phyloP scores from a whole-genome alignment of 768 basidiomycete species.

The Tylopilus sp. region DNA sequence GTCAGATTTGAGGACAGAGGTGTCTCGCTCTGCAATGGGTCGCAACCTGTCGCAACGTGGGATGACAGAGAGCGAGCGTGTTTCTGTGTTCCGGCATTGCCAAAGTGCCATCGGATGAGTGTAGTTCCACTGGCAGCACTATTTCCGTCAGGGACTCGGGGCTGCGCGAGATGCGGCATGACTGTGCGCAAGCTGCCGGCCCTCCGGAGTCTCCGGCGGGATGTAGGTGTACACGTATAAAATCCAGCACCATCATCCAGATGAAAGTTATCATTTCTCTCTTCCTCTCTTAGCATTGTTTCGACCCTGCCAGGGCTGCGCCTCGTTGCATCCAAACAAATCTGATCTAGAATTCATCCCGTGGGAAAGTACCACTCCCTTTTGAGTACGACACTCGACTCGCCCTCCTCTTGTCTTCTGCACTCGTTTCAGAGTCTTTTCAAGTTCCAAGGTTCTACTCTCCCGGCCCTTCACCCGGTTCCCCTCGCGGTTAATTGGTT shows the following conservation, averaged over 20 bases:
- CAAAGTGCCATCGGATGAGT: background rate
- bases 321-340: slow-evolving; percentile 19
- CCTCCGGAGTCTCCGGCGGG: background rate
- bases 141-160: background rate
- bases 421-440: slow-evolving; percentile 2
- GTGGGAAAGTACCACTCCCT: slow-evolving; percentile 42
- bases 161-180: background rate
- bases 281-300: background rate
- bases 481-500: background rate
- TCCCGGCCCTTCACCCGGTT: background rate
- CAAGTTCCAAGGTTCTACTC: background rate
- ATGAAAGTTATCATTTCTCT: background rate
- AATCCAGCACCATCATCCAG: background rate
- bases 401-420: slow-evolving; percentile 15
- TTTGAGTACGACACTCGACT: slow-evolving; percentile 11
- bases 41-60: too few relatives aligned
- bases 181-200: background rate
- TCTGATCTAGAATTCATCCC: slow-evolving; percentile 19
- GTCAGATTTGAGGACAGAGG: too few relatives aligned
- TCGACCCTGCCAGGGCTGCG: too few relatives aligned
- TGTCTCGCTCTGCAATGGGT: too few relatives aligned
- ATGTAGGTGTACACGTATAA: background rate
- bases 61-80: too few relatives aligned
- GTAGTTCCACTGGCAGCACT: background rate
- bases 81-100: background rate